Conservation (phyloP, 805 yeast species). For the Yamadazyma scolyti region DNA sequence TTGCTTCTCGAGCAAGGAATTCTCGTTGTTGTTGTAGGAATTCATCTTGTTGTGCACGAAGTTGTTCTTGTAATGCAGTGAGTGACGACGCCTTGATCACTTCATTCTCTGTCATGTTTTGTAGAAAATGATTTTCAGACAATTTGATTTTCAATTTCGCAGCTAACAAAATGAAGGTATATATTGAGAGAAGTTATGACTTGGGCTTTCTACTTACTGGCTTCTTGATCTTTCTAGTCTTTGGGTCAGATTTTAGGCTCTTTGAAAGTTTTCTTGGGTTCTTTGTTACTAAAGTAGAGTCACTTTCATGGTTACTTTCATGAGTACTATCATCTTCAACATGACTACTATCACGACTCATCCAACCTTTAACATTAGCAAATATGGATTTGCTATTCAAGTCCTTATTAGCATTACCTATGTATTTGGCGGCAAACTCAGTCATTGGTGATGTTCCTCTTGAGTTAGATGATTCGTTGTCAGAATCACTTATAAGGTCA, state of each 20-base stretch:
- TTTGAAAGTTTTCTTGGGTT: slow-evolving; percentile 8
- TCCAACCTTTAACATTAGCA: slow-evolving; percentile 43
- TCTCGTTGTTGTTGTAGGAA: slow-evolving; percentile 25
- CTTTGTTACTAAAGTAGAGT: slow-evolving; percentile 8
- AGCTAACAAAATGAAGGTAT: too few relatives aligned
- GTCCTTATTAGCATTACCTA: slow-evolving; percentile 50
- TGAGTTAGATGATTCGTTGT: slow-evolving; percentile 18
- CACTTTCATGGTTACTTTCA: slow-evolving; percentile 18
- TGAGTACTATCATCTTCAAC: slow-evolving; percentile 28
- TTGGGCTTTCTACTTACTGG: slow-evolving; percentile 12
- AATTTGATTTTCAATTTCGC: too few relatives aligned
- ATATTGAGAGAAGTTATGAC: too few relatives aligned
- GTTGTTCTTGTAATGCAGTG: slow-evolving; percentile 23
- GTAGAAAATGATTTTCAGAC: too few relatives aligned
- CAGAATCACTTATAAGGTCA: slow-evolving; percentile 23
- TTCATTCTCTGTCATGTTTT: too few relatives aligned
- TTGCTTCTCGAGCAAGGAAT: slow-evolving; percentile 14
- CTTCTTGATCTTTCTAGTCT: slow-evolving; percentile 10
- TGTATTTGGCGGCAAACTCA: slow-evolving; percentile 61
- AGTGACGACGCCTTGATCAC: too few relatives aligned
- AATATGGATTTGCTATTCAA: slow-evolving; percentile 33
- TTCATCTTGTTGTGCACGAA: slow-evolving; percentile 27
- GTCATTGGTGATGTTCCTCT: slow-evolving; percentile 53
- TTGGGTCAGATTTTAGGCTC: neutral
- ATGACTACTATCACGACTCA: slow-evolving; percentile 28